Percentiles rank a stretch among this genome's conserved stretches.
Evolutionary conservation across 1,284 basidiomycete species (phyloP).

Genomic region (Takashimella koratensis): DNA sequence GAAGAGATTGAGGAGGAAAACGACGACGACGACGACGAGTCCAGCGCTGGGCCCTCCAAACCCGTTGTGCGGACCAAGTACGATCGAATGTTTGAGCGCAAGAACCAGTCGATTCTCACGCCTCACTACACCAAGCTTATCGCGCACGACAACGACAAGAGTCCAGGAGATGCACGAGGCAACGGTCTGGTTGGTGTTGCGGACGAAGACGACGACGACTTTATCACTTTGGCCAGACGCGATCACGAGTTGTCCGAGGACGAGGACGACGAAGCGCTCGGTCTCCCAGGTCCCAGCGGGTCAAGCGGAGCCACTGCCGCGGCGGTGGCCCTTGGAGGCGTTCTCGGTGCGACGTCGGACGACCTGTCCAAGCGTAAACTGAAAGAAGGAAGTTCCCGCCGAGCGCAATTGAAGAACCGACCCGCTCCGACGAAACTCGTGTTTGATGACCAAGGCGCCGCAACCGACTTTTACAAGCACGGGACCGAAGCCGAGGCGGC

Average conservation of each 20-base stretch:
- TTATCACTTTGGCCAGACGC: conserved; percentile 87
- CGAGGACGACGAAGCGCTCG: conserved; percentile 46
- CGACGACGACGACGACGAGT: conserved; percentile 18
- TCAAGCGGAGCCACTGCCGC: conserved; percentile 2
- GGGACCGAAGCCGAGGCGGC: conserved; percentile 61
- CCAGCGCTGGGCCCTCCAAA: conserved; percentile 2
- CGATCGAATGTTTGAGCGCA: conserved; percentile 96
- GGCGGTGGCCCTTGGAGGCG: conserved; percentile 31
- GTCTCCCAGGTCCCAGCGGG: conserved; percentile 6
- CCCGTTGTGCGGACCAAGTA: conserved; percentile 80
- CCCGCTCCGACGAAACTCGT: conserved; percentile 62
- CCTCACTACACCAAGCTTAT: conserved; percentile 87
- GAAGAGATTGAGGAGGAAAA: conserved; percentile 32
- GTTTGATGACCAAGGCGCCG: conserved; percentile 79
- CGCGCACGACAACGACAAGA: conserved; percentile 60
- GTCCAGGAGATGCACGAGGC: too few species aligned
- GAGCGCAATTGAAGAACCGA: conserved; percentile 63
- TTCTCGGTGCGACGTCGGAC: conserved; percentile 32
- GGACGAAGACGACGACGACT: conserved; percentile 69
- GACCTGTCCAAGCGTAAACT: conserved; percentile 62
- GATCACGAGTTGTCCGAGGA: conserved; percentile 67
- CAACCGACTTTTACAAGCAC: conserved; percentile 77
- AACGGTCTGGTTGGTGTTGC: conserved; percentile 46
- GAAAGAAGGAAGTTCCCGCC: conserved; percentile 72
- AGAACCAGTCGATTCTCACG: conserved; percentile 90